A percentile compares a stretch with the other conserved stretches of the same genome.
Evolutionary conservation across 257 asterid genomes (phyloP).

Genomic region (Dorcoceras hygrometricum): DNA sequence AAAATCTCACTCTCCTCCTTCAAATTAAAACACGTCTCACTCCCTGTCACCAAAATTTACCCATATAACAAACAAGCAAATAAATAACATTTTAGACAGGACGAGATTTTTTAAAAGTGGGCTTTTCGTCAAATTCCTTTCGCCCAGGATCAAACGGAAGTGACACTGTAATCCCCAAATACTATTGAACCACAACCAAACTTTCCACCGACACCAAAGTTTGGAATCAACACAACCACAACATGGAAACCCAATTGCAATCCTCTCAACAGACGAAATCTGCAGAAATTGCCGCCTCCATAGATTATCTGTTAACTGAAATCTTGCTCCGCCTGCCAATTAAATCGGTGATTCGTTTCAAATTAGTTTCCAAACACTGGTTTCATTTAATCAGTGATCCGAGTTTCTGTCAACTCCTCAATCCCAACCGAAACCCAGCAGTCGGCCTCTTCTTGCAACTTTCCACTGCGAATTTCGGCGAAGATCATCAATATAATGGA

Average conservation of each 20-base stretch:
- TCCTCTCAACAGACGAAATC: neutral
- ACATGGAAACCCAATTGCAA: neutral
- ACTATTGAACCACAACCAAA: too few species aligned
- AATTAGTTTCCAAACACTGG: constrained; percentile 37
- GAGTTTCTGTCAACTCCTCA: constrained; percentile 17
- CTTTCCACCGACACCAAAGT: too few species aligned
- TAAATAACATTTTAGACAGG: too few species aligned
- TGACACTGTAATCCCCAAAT: too few species aligned
- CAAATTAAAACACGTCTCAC: too few species aligned
- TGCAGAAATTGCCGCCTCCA: neutral
- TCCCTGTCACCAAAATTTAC: too few species aligned
- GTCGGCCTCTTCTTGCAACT: constrained; percentile 22
- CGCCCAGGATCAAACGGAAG: too few species aligned
- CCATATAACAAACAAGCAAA: too few species aligned
- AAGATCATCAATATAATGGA: neutral
- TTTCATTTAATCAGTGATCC: constrained; percentile 33
- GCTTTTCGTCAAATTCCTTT: too few species aligned
- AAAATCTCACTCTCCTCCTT: too few species aligned
- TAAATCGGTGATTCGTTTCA: neutral
- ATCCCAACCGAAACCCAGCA: constrained; percentile 20
- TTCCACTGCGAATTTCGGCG: neutral
- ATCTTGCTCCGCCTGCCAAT: neutral
- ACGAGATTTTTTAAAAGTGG: too few species aligned
- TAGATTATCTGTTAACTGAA: neutral
- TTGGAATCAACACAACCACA: neutral